These are phyloP conservation scores for Neurospora sp. DNA, from an alignment of 495 filamentous ascomycete genomes.

Conservation along the genomic window DNA sequence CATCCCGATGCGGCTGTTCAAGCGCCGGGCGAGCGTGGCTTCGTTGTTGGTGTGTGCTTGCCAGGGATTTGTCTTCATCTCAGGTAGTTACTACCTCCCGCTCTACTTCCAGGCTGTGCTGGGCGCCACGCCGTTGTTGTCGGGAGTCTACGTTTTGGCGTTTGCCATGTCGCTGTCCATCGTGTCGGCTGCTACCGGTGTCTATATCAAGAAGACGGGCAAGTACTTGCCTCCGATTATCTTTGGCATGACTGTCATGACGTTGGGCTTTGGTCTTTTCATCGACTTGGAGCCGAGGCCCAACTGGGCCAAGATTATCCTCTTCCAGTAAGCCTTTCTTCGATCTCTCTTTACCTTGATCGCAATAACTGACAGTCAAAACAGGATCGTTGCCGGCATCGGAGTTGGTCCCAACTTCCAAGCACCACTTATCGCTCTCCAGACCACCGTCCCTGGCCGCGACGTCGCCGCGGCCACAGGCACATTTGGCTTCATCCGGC, in stretches of 20 bases:
- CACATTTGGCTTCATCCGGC: constrained; percentile 64
- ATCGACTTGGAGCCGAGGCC: constrained; percentile 42
- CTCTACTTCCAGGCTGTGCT: constrained; percentile 73
- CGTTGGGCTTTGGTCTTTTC: constrained; percentile 55
- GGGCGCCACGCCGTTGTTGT: constrained; percentile 59
- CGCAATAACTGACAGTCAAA: neutral
- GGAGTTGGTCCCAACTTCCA: constrained; percentile 63
- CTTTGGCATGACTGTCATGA: constrained; percentile 45
- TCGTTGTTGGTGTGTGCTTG: constrained; percentile 48
- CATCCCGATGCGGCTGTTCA: constrained; percentile 64
- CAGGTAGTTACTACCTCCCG: constrained; percentile 64
- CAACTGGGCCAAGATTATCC: constrained; percentile 50
- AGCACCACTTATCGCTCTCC: constrained; percentile 69
- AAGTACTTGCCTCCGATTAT: constrained; percentile 45
- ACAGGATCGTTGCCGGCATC: constrained; percentile 48
- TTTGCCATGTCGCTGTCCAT: constrained; percentile 61
- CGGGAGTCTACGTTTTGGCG: constrained; percentile 71
- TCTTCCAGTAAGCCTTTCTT: constrained; percentile 32
- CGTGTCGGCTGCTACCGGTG: constrained; percentile 51
- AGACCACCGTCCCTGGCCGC: constrained; percentile 53
- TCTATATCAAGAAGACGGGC: constrained; percentile 66
- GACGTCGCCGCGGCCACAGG: constrained; percentile 72
- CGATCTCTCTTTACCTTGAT: neutral
- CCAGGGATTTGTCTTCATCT: constrained; percentile 67
- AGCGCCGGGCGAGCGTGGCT: constrained; percentile 46